A percentile compares a stretch with the other conserved stretches of the same genome.
These are phyloP conservation scores for Moniliophthora roreri DNA, from an alignment of 1,284 basidiomycete species.

Conservation along the genomic window DNA sequence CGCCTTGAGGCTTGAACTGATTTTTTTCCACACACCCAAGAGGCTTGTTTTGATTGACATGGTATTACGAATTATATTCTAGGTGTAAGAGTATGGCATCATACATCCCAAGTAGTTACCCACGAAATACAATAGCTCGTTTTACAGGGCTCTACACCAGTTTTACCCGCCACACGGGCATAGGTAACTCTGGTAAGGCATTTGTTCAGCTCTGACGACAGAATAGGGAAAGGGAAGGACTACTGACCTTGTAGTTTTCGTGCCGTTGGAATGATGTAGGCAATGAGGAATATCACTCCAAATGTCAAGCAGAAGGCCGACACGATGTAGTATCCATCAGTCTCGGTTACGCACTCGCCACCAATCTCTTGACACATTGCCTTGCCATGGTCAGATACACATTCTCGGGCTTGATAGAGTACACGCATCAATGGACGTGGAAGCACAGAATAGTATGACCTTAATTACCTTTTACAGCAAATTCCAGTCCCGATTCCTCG, in stretches of 20 bases:
- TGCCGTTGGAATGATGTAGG: conserved; percentile 85
- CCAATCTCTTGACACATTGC: conserved; percentile 72
- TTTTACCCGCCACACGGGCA: conserved; percentile 61
- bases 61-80: no score
- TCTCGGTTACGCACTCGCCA: conserved; percentile 81
- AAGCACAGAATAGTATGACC: conserved; percentile 3
- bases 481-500: conserved; percentile 48
- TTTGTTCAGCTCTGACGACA: conserved; percentile 11
- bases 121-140: not conserved
- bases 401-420: conserved; percentile 64
- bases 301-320: conserved; percentile 77
- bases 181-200: conserved; percentile 50
- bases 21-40: no score
- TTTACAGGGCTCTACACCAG: conserved; percentile 29
- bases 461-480: conserved; percentile 64
- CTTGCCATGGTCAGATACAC: conserved; percentile 90
- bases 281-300: conserved; percentile 71
- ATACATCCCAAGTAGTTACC: not conserved
- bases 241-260: conserved; percentile 83
- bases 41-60: no score
- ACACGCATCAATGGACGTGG: conserved; percentile 13
- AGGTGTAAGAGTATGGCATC: not conserved
- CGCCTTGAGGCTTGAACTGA: no score
- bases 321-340: conserved; percentile 93
- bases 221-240: not conserved